Evolutionary conservation across 1,139 yeast species (phyloP).

Genomic region (Geotrichum macrosporum): DNA sequence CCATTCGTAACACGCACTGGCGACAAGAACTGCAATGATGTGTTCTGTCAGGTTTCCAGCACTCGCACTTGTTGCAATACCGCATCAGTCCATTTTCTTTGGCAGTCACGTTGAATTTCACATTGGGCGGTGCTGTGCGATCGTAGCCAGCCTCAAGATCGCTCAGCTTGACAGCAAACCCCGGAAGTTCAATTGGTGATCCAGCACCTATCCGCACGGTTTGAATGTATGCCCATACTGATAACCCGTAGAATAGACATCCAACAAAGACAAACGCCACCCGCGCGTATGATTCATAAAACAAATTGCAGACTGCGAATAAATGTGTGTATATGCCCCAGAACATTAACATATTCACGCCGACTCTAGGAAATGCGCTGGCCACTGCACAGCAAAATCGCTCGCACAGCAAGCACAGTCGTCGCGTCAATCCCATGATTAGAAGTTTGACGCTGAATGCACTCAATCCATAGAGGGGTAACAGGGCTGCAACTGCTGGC

Average conservation of each 20-base stretch:
- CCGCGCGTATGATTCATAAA: too few species aligned
- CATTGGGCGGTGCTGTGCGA: slow-evolving; percentile 39
- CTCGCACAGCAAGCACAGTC: too few species aligned
- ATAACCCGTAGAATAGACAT: slow-evolving; percentile 25
- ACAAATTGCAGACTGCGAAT: too few species aligned
- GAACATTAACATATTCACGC: too few species aligned
- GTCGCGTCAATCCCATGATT: too few species aligned
- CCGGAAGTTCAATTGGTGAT: slow-evolving; percentile 40
- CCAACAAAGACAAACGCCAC: slow-evolving; percentile 31
- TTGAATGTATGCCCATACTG: slow-evolving; percentile 48
- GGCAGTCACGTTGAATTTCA: slow-evolving; percentile 38
- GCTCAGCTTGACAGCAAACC: slow-evolving; percentile 24
- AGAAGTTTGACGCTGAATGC: too few species aligned
- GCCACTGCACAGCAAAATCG: too few species aligned
- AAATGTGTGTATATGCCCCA: too few species aligned
- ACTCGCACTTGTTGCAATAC: slow-evolving; percentile 66
- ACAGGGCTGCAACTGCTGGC: too few species aligned
- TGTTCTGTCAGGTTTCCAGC: slow-evolving; percentile 87
- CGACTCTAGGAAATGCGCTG: too few species aligned
- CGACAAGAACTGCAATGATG: slow-evolving; percentile 43
- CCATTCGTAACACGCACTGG: slow-evolving; percentile 42
- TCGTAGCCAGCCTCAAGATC: slow-evolving; percentile 23
- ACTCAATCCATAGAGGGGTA: too few species aligned
- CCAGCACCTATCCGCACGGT: slow-evolving; percentile 56
- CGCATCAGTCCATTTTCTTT: slow-evolving; percentile 49